Evolutionary conservation across 192 early-diverging fungal species (phyloP), one percentile per base, ranked within the genome.

Genomic region (Hyaloraphidium curvatum): DNA sequence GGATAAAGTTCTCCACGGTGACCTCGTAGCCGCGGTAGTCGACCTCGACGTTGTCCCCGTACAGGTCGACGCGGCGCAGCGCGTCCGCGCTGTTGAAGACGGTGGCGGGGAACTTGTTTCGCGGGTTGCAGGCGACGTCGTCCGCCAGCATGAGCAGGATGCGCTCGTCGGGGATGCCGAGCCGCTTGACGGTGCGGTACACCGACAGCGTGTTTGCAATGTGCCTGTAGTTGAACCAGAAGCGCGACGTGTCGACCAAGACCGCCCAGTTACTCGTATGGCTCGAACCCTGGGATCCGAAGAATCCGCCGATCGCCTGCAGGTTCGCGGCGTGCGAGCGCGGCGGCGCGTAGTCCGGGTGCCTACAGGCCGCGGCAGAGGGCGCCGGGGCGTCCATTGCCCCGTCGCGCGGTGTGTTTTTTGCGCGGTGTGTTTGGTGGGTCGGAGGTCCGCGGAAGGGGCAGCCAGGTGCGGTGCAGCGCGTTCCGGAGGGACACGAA

Each of bases 191-290:
- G 2, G 33, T 27, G 25, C 30, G 79, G 68, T 98, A 98, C 72
- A 98, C 92, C 17, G 92, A 92, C 23, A 98, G 71, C 5, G 92
- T 89, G 62, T 98, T 98, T 60, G 95, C 91, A 43, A 94, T 91
- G 66, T 98, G 95, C 13, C 91, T 70, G 67, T 98, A 98, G 67
- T 98, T 98, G 75, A 98, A 95, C 95, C 95, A 98, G 67, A 93
- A 98, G 4, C 95, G 79, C 11, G 95, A 98, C 1, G 95, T 92
- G 70, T 88, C 87, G 23, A 92, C 84, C 82, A 98, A 67, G 1
- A 98, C 91, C 0, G 95, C 95, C 95, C 95, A 98, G 69, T 98
- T 98, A 66, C 96, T 98, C 28, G 91, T 93, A 59, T 76, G 76
- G 4, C 72, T 70, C 33, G 33, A 37, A 52, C 65, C 62, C n/a